Conservation (phyloP, 2,329 filamentous ascomycete species). For the Verticillium nonalfalfae region DNA sequence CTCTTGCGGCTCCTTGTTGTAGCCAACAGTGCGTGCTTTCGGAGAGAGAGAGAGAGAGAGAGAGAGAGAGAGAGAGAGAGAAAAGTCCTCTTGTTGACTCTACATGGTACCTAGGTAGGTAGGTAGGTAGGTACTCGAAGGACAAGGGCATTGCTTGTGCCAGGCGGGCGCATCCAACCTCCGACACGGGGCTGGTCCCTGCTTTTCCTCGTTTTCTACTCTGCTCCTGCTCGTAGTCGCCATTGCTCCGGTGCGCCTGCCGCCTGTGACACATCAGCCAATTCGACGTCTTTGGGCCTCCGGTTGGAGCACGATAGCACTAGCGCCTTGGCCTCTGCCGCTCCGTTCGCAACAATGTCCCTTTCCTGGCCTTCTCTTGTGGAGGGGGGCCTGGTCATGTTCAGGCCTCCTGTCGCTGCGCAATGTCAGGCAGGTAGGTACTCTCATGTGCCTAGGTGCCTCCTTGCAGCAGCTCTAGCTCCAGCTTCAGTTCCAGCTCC, state of each 20-base stretch:
- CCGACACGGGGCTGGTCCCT: neutral
- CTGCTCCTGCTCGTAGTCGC: neutral
- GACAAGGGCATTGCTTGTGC: neutral
- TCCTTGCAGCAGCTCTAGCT: neutral
- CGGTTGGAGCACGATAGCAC: neutral
- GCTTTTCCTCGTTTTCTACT: neutral
- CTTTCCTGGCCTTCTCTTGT: conserved; percentile 3
- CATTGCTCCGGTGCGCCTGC: neutral
- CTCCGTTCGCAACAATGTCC: neutral
- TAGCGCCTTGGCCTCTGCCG: neutral
- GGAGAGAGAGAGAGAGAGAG: too few relatives aligned
- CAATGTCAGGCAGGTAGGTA: too few relatives aligned
- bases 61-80: too few relatives aligned
- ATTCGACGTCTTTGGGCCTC: neutral
- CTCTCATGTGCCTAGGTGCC: too few relatives aligned
- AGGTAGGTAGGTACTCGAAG: neutral
- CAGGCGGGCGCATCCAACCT: neutral
- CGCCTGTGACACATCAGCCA: neutral
- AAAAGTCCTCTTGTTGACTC: too few relatives aligned
- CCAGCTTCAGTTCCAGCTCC: conserved; percentile 1
- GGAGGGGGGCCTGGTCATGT: conserved; percentile 1
- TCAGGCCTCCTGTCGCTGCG: too few relatives aligned
- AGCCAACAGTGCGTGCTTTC: too few relatives aligned
- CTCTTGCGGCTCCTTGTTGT: too few relatives aligned
- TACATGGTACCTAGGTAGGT: too few relatives aligned